A percentile compares a stretch with the other conserved stretches of the same genome.
Evolutionary conservation across 352 stramenopile genomes (phyloP).

Genomic region (Phytophthora pini): DNA sequence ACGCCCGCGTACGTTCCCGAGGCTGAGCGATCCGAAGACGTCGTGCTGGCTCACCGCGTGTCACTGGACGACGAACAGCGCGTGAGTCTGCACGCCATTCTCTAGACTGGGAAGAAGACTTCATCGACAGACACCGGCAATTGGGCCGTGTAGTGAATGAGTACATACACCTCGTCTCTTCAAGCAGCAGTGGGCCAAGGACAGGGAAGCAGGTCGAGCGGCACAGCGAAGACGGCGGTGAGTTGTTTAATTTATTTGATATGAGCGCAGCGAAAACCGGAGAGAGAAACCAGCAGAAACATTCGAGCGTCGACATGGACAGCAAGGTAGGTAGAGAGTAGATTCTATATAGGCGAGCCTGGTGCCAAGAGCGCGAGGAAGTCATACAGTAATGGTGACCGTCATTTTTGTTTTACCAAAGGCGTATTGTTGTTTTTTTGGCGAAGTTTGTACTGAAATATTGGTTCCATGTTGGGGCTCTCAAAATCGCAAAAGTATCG

Average conservation of each 20-base stretch:
- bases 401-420: constrained; percentile 26
- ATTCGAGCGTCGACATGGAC: constrained; percentile 18
- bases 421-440: background rate
- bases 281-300: constrained; percentile 24
- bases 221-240: constrained; percentile 12
- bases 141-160: constrained; percentile 12
- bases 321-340: constrained; percentile 23
- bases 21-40: constrained; percentile 49
- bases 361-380: background rate
- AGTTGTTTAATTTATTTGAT: constrained; percentile 52
- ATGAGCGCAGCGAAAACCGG: constrained; percentile 34
- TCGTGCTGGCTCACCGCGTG: constrained; percentile 63
- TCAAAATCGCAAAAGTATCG: constrained; percentile 17
- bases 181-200: background rate
- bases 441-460: constrained; percentile 3
- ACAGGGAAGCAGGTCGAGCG: constrained; percentile 4
- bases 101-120: constrained; percentile 42
- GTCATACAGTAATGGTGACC: constrained; percentile 18
- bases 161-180: constrained; percentile 14
- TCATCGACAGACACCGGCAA: constrained; percentile 8
- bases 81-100: constrained; percentile 70
- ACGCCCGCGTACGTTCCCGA: constrained; percentile 41
- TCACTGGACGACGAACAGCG: constrained; percentile 67
- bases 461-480: background rate
- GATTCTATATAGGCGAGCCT: constrained; percentile 13